Base-by-base conservation (phyloP, 768 basidiomycete species). In the Xerocomus brunneocitrinus region DNA sequence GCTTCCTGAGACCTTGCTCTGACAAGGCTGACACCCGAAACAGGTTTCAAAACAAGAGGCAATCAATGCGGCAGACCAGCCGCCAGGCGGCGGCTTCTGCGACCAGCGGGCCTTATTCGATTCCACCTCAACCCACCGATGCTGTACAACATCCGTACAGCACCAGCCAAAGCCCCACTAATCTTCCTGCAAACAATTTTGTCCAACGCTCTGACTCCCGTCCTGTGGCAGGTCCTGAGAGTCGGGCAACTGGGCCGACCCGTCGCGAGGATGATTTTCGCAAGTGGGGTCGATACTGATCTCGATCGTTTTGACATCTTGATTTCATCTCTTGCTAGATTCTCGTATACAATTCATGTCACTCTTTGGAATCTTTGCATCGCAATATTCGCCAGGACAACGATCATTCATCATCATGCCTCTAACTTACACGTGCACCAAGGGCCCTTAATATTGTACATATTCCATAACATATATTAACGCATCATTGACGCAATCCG, bases 21-120 rank as follows among this genome's bases (percentile, higher is more conserved):
- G 49, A 55, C 55, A 27, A 49, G 13, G 45, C 61, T 65, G 61
- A 62, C 61, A 50, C 52, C 48, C 52, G 59, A 56, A 50, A 58
- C 69, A 91, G 89, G 89, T 91, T 91, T 74, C 89, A 91, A 72
- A 91, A 91, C 65, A 90, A 90, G 71, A 76, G 89, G 52, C 89
- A 91, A 65, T 84, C 87, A 8, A 87, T 86, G 84, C 77, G 87
- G 49, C 87, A 89, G 68, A 86, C 84, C 12, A 83, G 82, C 58
- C 81, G 85, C 52, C 85, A 88, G 68, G 73, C 73, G 35, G 65
- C 82, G 4, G 75, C 43, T 44, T 44, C 77, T 53, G 69, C 72
- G 47, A 69, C 71, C 36, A 69, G 75, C 32, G 67, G 68, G 38
- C 62, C 80, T 6, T 83, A 79, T 65, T 66, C 75, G 25, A 67